Base-by-base conservation (phyloP, 176 grass and related monocot genomes). In the Oryza brachyantha region DNA sequence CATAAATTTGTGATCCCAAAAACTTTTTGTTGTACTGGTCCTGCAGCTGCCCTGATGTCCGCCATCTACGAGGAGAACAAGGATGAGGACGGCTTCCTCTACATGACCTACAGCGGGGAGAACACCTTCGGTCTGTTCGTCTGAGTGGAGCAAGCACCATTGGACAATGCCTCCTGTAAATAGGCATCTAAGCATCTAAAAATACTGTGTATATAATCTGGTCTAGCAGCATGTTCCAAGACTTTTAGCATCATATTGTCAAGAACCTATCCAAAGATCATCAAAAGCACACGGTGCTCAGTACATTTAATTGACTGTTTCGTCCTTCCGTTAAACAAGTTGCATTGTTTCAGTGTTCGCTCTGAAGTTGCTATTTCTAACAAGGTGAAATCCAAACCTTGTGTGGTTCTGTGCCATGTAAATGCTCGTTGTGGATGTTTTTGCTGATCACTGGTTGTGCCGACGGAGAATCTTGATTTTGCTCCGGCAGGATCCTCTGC, bases 31-130 rank as follows among this genome's bases (percentile, higher is more conserved):
- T 3, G 39, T 17, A n/a, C 39, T 29, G 13, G 31, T 27, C 13
- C 37, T 89, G 42, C 74, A 96, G 93, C 93, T 65, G 90, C 93
- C n/a, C 82, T 96, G 85, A 96, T 96, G 90, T 92, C 93, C 12
- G 82, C 93, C 0, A 88, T 96, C 70, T 96, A 96, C 6, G 93
- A 96, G 60, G 93, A 96, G 29, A 92, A 96, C 81, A 96, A 92
- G 68, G 93, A 96, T 13, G 93, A 90, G 32, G 93, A 96, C 27
- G 93, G 93, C 26, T 96, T 96, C 59, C 93, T 96, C 8, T 96
- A 96, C 82, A 96, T 96, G 93, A 92, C 85, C 39, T 96, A 96
- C 90, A 96, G 93, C 27, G 93, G 93, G 10, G 93, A 96, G 85
- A 96, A 96, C 82, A 96, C 93, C 55, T 96, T 96, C 11, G 93